phyloP scores from a whole-genome alignment of 148 eudicot species.

The Cornus suecica region DNA sequence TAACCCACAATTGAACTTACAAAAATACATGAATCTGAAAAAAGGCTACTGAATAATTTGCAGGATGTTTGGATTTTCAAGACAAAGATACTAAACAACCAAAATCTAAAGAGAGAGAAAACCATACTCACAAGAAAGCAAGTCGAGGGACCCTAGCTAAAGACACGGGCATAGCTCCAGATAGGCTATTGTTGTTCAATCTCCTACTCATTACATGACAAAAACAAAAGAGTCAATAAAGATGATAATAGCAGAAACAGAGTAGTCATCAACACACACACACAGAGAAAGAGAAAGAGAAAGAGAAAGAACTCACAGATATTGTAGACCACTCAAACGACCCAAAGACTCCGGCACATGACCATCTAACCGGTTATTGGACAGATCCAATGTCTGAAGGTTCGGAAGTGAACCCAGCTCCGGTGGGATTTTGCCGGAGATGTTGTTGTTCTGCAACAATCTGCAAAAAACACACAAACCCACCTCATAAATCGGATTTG shows the following conservation, averaged over 20 bases:
- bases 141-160: conserved; percentile 74
- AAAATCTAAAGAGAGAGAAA: conserved; percentile 17
- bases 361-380: conserved; percentile 67
- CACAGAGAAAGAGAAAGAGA: conserved; percentile 7
- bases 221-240: conserved; percentile 28
- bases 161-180: conserved; percentile 19
- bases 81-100: conserved; percentile 22
- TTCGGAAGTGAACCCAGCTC: conserved; percentile 63
- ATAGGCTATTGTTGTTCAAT: conserved; percentile 80
- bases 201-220: conserved; percentile 63
- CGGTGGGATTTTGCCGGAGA: conserved; percentile 75
- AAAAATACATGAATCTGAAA: neutral
- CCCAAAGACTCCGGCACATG: conserved; percentile 64
- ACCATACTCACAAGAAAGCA: conserved; percentile 83
- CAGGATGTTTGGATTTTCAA: conserved; percentile 6
- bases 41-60: conserved; percentile 1
- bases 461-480: conserved; percentile 29
- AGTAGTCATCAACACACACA: conserved; percentile 14
- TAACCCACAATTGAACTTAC: conserved; percentile 7
- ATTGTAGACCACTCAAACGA: conserved; percentile 53
- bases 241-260: conserved; percentile 9
- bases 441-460: conserved; percentile 83
- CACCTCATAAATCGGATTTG: neutral
- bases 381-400: conserved; percentile 85
- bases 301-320: conserved; percentile 46